These are phyloP conservation scores for Viridothelium virens DNA, from an alignment of 495 filamentous ascomycete genomes.

Conservation along the genomic window DNA sequence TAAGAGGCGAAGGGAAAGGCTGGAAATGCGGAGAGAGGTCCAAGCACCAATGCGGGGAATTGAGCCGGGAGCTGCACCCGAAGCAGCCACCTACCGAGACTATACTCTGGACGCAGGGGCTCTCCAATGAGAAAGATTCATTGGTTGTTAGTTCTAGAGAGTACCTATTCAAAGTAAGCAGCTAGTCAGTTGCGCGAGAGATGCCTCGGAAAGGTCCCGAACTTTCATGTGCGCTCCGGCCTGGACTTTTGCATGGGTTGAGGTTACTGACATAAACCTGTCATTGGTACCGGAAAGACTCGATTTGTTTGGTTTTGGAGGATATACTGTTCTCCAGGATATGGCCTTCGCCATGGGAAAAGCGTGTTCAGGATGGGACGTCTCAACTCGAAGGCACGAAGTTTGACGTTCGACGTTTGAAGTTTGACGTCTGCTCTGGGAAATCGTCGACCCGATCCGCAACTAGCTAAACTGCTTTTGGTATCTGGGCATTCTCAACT, in stretches of 20 bases:
- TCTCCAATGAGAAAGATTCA: neutral
- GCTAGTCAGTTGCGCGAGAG: neutral
- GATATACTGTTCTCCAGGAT: too few relatives aligned
- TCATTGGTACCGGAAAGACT: too few relatives aligned
- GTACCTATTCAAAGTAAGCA: neutral
- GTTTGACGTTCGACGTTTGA: too few relatives aligned
- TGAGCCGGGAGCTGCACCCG: neutral
- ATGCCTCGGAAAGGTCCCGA: neutral
- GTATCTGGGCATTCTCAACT: too few relatives aligned
- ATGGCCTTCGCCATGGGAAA: too few relatives aligned
- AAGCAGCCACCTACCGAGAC: neutral
- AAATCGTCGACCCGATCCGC: too few relatives aligned
- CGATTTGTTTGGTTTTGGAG: too few relatives aligned
- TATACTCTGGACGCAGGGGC: neutral
- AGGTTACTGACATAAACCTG: neutral
- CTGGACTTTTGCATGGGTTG: neutral
- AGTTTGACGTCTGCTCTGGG: too few relatives aligned
- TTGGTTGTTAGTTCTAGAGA: neutral
- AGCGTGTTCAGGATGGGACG: too few relatives aligned
- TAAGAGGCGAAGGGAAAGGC: neutral
- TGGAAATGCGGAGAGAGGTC: constrained; percentile 7
- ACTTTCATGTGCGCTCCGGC: constrained; percentile 3
- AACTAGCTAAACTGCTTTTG: too few relatives aligned
- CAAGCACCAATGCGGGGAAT: constrained; percentile 3
- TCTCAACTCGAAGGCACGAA: too few relatives aligned